These are phyloP conservation scores for Canavalia gladiata DNA, from an alignment of 306 rosid genomes.

Conservation along the genomic window DNA sequence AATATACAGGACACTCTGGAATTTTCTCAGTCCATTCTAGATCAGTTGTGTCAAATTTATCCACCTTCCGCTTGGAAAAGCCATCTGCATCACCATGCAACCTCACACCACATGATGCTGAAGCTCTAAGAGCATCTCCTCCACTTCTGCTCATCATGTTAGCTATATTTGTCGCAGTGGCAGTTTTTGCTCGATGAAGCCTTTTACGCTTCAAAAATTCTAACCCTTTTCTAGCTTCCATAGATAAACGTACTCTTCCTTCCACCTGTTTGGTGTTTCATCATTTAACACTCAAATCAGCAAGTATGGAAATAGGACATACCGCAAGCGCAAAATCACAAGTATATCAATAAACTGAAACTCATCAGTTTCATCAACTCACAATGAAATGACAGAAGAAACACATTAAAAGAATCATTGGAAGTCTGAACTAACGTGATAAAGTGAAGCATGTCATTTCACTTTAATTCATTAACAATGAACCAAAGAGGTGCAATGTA, in stretches of 20 bases:
- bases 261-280: conserved; percentile 62
- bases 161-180: conserved; percentile 45
- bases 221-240: conserved; percentile 64
- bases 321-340: not conserved
- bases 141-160: conserved; percentile 72
- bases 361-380: not conserved
- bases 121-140: conserved; percentile 73
- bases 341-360: not conserved
- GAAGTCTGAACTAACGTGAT: not conserved
- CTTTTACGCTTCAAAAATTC: conserved; percentile 64
- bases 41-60: conserved; percentile 70
- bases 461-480: not conserved
- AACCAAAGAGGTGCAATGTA: not conserved
- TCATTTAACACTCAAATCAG: conserved; percentile 22
- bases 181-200: conserved; percentile 64
- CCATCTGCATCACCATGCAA: conserved; percentile 53
- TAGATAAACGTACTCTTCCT: conserved; percentile 67
- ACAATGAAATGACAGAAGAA: not conserved
- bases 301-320: not conserved
- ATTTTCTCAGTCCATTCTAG: conserved; percentile 74
- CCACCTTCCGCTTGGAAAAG: conserved; percentile 66
- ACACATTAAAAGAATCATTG: not conserved
- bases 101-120: conserved; percentile 63
- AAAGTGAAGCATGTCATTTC: not conserved
- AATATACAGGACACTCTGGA: conserved; percentile 74